Conservation (phyloP, 306 rosid species). For the Heteromeles arbutifolia region DNA sequence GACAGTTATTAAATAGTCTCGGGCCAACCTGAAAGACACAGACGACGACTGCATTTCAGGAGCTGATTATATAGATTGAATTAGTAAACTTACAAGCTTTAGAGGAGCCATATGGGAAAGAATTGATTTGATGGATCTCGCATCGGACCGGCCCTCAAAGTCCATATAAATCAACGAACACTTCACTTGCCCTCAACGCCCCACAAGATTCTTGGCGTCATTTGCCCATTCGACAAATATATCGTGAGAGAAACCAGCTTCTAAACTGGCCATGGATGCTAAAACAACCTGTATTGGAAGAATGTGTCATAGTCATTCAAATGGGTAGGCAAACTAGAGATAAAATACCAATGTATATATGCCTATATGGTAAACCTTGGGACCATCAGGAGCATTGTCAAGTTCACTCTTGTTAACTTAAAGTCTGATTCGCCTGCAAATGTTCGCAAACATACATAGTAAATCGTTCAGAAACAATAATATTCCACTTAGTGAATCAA, state of each 20-base stretch:
- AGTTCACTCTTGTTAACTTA: slow-evolving; percentile 72
- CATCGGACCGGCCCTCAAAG: slow-evolving; percentile 96
- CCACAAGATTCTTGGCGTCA: slow-evolving; percentile 68
- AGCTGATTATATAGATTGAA: neutral
- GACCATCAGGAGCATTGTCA: slow-evolving; percentile 88
- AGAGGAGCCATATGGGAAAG: slow-evolving; percentile 95
- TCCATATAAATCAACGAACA: slow-evolving; percentile 80
- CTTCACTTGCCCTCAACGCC: too few species aligned
- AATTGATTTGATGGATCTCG: slow-evolving; percentile 82
- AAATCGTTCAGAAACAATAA: slow-evolving; percentile 11
- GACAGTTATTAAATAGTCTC: neutral
- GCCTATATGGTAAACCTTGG: slow-evolving; percentile 51
- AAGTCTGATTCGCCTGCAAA: slow-evolving; percentile 65
- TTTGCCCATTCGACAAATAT: slow-evolving; percentile 89
- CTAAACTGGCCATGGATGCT: slow-evolving; percentile 98
- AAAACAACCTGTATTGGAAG: slow-evolving; percentile 64
- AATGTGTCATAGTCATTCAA: slow-evolving; percentile 6
- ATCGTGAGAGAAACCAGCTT: slow-evolving; percentile 97
- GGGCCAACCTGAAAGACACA: neutral
- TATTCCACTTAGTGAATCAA: neutral
- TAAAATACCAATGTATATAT: slow-evolving; percentile 13
- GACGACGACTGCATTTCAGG: neutral
- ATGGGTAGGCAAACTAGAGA: neutral
- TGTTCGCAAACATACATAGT: slow-evolving; percentile 25
- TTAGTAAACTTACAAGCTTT: slow-evolving; percentile 55